Evolutionary conservation across 2,329 filamentous ascomycete genomes (phyloP), one percentile per base, ranked within the genome.

Genomic region (Fusarium pseudograminearum): DNA sequence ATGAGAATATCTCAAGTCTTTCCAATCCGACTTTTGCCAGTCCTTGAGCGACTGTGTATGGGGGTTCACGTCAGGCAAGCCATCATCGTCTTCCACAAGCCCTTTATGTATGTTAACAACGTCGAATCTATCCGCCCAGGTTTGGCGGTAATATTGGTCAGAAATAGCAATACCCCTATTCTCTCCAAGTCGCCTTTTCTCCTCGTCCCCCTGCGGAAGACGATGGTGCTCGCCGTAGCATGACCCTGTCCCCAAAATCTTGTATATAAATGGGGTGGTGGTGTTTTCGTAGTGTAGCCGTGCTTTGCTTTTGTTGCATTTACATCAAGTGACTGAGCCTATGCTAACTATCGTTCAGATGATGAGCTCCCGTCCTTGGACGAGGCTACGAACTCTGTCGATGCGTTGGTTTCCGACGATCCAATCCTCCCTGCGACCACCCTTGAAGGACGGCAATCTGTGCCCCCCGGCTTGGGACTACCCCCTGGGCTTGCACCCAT

Each of bases 21-120:
- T 57, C 33, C 53, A 36, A 59, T 63, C 59, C 69, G 50, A 67
- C 53, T 71, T 67, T 69, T 60, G 61, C 72, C 54, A 64, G 67
- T 74, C 64, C 59, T 52, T 67, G 57, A 58, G 58, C 51, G 65
- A 69, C 70, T 64, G 59, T 60, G 66, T 58, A 69, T 58, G 58
- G 65, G 74, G 74, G 71, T 70, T 73, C 74, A 74, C 62, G 81
- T 83, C 85, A 87, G 86, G 86, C 87, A 88, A 86, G 87, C 87
- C 86, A 89, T 89, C 87, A 88, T 90, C 88, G 87, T 90, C 88
- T 89, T 90, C 87, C 84, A 85, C 83, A 81, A 81, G 78, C 75
- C 76, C 81, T 80, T 82, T 80, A 88, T 90, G 89, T 90, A 90
- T 84, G 87, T 90, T 90, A 90, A 89, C 80, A 78, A 72, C 74